Percentiles rank a stretch among this genome's conserved stretches.
Conservation (phyloP, 1,284 basidiomycete species). For the Cryptococcus jaspeensis region DNA sequence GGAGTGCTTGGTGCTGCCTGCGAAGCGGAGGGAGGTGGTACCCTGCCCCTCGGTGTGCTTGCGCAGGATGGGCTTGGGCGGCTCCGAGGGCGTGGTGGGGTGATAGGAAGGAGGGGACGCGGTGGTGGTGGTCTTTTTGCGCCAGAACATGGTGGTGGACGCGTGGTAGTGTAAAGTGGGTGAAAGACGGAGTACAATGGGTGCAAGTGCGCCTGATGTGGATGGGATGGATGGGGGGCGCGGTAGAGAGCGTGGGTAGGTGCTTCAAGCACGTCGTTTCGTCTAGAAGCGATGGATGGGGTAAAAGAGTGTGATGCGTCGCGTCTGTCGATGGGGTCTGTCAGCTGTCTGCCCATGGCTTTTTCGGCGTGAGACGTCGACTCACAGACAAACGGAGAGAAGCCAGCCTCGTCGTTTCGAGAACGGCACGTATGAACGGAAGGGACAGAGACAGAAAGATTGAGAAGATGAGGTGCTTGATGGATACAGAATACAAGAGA, state of each 20-base stretch:
- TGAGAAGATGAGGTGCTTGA: no score
- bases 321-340: not conserved
- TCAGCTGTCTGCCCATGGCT: no score
- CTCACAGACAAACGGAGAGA: no score
- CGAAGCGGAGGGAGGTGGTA: constrained; percentile 27
- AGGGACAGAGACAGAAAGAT: no score
- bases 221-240: not conserved
- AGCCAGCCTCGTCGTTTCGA: no score
- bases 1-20: constrained; percentile 9
- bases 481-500: no score
- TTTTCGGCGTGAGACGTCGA: no score
- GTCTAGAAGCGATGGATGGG: not conserved
- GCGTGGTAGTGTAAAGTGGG: not conserved
- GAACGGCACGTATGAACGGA: no score
- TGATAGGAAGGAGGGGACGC: constrained; percentile 2
- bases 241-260: not conserved
- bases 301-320: constrained; percentile 2
- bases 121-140: constrained; percentile 18
- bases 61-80: constrained; percentile 35
- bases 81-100: constrained; percentile 11
- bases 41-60: constrained; percentile 19
- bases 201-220: not conserved
- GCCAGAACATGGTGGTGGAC: constrained; percentile 30
- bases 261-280: not conserved
- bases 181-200: no score